These are phyloP conservation scores for Heimioporus sp. DNA, from an alignment of 768 basidiomycete species.

Conservation along the genomic window DNA sequence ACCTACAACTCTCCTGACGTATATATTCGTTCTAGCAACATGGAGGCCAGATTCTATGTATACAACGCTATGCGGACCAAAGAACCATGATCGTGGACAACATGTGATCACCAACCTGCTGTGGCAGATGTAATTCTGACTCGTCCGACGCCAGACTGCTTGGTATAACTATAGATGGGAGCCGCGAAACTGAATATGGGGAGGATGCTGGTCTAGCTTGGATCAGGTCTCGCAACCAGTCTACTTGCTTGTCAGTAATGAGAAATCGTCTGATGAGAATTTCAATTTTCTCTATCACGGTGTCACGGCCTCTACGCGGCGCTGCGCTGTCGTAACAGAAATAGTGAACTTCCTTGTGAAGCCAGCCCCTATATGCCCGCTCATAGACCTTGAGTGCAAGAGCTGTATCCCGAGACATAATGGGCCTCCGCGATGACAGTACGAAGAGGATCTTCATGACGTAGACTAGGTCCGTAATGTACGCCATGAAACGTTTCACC, in stretches of 20 bases:
- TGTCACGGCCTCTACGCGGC: neutral
- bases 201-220: too few species aligned
- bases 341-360: neutral
- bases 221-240: too few species aligned
- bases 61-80: too few species aligned
- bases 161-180: too few species aligned
- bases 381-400: neutral
- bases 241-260: neutral
- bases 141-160: too few species aligned
- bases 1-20: too few species aligned
- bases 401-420: neutral
- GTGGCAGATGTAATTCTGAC: too few species aligned
- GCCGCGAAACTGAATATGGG: too few species aligned
- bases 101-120: too few species aligned
- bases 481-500: neutral
- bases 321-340: neutral
- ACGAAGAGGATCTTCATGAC: constrained; percentile 3
- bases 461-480: neutral
- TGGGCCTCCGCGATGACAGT: neutral
- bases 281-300: neutral
- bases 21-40: too few species aligned
- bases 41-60: too few species aligned
- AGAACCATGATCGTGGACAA: too few species aligned
- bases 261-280: neutral
- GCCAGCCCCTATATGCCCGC: neutral